These are phyloP conservation scores for Colletotrichum truncatum DNA, from an alignment of 2,329 filamentous ascomycete species.

Conservation along the genomic window DNA sequence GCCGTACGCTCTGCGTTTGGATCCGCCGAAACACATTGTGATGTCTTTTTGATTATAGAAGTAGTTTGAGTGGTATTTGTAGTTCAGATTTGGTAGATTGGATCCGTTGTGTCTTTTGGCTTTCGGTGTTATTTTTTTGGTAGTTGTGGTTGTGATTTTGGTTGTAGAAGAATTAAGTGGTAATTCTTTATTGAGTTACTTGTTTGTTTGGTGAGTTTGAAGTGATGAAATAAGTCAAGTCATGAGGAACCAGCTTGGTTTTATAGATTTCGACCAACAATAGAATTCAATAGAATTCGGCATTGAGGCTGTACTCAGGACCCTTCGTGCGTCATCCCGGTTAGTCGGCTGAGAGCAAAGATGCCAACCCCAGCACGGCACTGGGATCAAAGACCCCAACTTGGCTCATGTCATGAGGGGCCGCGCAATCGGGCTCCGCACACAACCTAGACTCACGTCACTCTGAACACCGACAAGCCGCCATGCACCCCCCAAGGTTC, in stretches of 20 bases:
- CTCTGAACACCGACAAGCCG: conserved; percentile 6
- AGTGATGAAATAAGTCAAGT: background rate
- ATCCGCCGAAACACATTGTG: conserved; percentile 23
- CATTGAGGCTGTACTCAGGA: conserved; percentile 4
- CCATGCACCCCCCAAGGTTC: background rate
- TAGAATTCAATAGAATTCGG: background rate
- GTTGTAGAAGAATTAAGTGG: background rate
- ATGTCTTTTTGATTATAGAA: background rate
- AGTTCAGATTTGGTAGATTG: no score
- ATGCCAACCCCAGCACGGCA: conserved; percentile 9
- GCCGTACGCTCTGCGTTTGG: conserved; percentile 10
- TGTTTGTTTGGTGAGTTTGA: background rate
- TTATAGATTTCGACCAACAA: background rate
- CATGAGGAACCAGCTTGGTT: background rate
- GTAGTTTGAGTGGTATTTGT: background rate
- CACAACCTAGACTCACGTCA: conserved; percentile 20
- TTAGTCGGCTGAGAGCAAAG: conserved; percentile 12
- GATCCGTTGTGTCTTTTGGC: no score
- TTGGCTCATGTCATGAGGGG: conserved; percentile 27
- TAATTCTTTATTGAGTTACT: background rate
- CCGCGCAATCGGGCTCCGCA: conserved; percentile 22
- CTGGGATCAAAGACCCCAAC: background rate
- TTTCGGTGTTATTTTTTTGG: background rate
- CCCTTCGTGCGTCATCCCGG: conserved; percentile 24
- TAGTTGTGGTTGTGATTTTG: background rate